A percentile compares a stretch with the other conserved stretches of the same genome.
These are phyloP conservation scores for Nakazawaea holstii DNA, from an alignment of 805 yeast species.

Conservation along the genomic window DNA sequence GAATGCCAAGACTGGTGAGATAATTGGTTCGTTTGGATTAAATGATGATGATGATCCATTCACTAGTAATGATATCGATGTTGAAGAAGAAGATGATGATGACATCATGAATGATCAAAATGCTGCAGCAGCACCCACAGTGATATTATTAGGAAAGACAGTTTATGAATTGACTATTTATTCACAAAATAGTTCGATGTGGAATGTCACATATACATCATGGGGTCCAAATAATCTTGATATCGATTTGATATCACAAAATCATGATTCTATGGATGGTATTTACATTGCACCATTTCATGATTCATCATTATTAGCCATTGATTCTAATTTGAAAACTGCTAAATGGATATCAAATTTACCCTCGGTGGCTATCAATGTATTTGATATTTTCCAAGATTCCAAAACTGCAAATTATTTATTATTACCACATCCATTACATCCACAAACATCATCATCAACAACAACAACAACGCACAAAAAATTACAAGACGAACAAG, in stretches of 20 bases:
- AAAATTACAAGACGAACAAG: neutral
- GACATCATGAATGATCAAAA: conserved; percentile 12
- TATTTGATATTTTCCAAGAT: conserved; percentile 65
- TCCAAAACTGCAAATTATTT: conserved; percentile 31
- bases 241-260: conserved; percentile 40
- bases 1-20: conserved; percentile 68
- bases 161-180: conserved; percentile 73
- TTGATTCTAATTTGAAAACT: conserved; percentile 60
- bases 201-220: conserved; percentile 81
- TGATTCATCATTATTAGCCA: conserved; percentile 73
- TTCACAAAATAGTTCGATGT: conserved; percentile 55
- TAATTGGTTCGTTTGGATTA: conserved; percentile 65
- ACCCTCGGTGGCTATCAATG: conserved; percentile 67
- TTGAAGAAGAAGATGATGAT: conserved; percentile 11
- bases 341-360: conserved; percentile 77
- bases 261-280: conserved; percentile 59
- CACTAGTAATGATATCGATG: conserved; percentile 13
- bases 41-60: conserved; percentile 13
- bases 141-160: conserved; percentile 63
- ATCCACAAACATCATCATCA: conserved; percentile 29
- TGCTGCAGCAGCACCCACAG: conserved; percentile 15
- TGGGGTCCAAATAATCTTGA: conserved; percentile 94
- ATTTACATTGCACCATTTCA: conserved; percentile 80
- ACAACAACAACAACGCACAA: conserved; percentile 11
- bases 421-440: conserved; percentile 66